Evolutionary conservation across 2,329 filamentous ascomycete genomes (phyloP).

Genomic region (Thelonectria olida): DNA sequence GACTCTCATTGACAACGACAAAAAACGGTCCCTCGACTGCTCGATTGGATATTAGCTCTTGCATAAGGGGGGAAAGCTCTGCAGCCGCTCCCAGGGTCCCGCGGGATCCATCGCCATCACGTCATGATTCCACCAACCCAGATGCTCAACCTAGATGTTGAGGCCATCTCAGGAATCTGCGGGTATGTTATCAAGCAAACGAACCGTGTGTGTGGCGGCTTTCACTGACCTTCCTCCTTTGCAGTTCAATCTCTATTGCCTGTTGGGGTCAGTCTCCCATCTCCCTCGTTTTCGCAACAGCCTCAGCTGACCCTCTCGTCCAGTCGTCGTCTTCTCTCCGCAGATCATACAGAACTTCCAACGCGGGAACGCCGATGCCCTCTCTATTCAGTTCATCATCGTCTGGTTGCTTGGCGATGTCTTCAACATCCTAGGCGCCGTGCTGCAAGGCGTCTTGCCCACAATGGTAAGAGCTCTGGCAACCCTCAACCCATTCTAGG

Average conservation of each 20-base stretch:
- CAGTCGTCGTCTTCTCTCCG: slow-evolving; percentile 92
- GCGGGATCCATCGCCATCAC: slow-evolving; percentile 23
- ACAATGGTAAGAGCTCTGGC: slow-evolving; percentile 73
- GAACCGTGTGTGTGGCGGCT: neutral
- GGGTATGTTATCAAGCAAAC: slow-evolving; percentile 63
- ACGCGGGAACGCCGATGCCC: slow-evolving; percentile 82
- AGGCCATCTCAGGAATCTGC: slow-evolving; percentile 91
- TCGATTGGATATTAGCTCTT: slow-evolving; percentile 18
- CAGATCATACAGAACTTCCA: slow-evolving; percentile 97
- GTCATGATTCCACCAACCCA: slow-evolving; percentile 64
- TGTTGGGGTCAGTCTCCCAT: slow-evolving; percentile 71
- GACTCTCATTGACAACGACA: neutral
- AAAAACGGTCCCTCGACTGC: neutral
- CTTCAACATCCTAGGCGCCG: slow-evolving; percentile 94
- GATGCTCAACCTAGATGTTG: slow-evolving; percentile 80
- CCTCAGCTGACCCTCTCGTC: slow-evolving; percentile 24
- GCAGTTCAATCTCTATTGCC: slow-evolving; percentile 90
- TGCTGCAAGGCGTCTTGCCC: slow-evolving; percentile 89
- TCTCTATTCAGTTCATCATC: slow-evolving; percentile 91
- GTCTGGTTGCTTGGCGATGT: slow-evolving; percentile 95
- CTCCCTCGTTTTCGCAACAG: neutral
- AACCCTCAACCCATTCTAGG: neutral
- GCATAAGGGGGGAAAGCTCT: slow-evolving; percentile 16
- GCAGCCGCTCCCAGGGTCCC: slow-evolving; percentile 28
- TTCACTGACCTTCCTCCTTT: slow-evolving; percentile 19